Evolutionary conservation across 352 stramenopile species (phyloP).

Genomic region (Globisporangium echinulatum): DNA sequence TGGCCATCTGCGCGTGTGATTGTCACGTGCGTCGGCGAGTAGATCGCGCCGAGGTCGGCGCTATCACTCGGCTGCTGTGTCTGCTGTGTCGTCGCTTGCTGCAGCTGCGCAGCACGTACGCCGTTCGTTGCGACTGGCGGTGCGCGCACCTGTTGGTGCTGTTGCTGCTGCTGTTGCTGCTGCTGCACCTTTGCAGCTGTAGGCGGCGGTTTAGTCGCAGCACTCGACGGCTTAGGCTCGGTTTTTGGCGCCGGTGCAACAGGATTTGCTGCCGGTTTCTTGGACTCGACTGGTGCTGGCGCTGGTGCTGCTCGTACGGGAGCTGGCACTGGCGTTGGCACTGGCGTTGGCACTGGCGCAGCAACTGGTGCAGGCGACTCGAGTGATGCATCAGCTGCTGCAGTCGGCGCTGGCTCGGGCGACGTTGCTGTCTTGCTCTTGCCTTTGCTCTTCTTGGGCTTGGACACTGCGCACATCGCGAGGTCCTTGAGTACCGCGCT

Average conservation of each 20-base stretch:
- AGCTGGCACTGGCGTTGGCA: constrained; percentile 1
- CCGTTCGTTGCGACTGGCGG: neutral
- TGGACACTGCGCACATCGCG: constrained; percentile 55
- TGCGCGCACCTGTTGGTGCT: constrained; percentile 2
- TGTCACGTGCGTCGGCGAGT: constrained; percentile 61
- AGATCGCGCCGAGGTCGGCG: constrained; percentile 40
- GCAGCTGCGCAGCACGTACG: neutral
- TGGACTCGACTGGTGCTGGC: constrained; percentile 1
- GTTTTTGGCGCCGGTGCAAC: neutral
- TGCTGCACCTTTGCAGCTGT: neutral
- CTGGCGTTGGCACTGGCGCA: constrained; percentile 9
- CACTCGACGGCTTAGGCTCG: constrained; percentile 4
- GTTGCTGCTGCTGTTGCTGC: neutral
- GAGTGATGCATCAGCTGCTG: constrained; percentile 6
- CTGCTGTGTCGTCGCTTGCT: neutral
- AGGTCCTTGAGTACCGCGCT: constrained; percentile 64
- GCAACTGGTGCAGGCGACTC: constrained; percentile 9
- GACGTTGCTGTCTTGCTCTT: constrained; percentile 20
- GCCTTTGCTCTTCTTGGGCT: constrained; percentile 52
- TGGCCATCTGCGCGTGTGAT: constrained; percentile 67
- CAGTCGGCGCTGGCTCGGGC: neutral
- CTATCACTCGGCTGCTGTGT: neutral
- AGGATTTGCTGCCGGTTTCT: constrained; percentile 3
- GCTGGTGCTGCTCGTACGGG: constrained; percentile 7
- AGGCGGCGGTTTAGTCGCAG: neutral